phyloP scores from a whole-genome alignment of 2,329 filamentous ascomycete genomes.

The Zasmidium cellare region DNA sequence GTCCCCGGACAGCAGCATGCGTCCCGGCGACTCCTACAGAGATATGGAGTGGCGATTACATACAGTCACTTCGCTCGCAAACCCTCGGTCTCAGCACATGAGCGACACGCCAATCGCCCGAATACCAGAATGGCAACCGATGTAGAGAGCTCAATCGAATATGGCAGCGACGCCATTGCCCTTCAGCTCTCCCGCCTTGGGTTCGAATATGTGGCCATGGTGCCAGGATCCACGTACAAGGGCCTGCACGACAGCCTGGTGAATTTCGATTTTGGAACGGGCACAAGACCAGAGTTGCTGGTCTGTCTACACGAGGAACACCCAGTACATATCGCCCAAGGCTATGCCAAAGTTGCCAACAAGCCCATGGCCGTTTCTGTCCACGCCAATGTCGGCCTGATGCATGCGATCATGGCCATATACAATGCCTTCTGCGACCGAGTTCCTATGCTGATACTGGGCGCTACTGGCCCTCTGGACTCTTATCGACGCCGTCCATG shows the following conservation, averaged over 20 bases:
- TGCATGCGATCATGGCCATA: conserved; percentile 23
- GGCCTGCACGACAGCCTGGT: conserved; percentile 23
- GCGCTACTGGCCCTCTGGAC: conserved; percentile 20
- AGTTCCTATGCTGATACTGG: conserved; percentile 20
- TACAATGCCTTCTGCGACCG: conserved; percentile 22
- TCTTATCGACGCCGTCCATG: conserved; percentile 17
- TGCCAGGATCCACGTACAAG: conserved; percentile 21
- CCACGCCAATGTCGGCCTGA: conserved; percentile 23
- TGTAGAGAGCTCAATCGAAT: no score
- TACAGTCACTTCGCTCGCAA: no score
- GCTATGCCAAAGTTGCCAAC: conserved; percentile 20
- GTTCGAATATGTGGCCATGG: conserved; percentile 20
- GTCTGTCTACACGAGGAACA: conserved; percentile 23
- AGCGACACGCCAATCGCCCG: no score
- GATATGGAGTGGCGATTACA: no score
- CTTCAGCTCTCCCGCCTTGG: conserved; percentile 19
- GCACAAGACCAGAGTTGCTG: conserved; percentile 20
- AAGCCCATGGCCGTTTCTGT: conserved; percentile 20
- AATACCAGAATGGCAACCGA: no score
- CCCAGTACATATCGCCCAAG: conserved; percentile 20
- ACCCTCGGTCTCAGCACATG: no score
- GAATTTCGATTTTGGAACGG: conserved; percentile 18
- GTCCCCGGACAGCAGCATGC: no score
- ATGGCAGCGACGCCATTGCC: conserved; percentile 15
- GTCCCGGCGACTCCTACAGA: no score